Conservation (phyloP, 2,329 filamentous ascomycete genomes). For the Talaromyces marneffei region DNA sequence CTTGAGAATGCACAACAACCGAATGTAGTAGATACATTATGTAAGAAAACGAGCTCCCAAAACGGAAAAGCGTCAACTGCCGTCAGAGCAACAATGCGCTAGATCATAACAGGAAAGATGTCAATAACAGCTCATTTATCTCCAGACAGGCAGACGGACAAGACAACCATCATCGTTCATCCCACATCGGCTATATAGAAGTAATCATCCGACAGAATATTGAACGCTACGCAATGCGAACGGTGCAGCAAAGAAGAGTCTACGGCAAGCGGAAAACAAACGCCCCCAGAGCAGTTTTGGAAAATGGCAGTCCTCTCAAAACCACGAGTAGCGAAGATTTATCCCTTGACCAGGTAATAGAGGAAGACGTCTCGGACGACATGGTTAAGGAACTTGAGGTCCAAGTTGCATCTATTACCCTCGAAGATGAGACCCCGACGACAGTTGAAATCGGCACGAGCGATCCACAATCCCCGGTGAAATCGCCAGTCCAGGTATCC, state of each 20-base stretch:
- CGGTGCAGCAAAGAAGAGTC: constrained; percentile 12
- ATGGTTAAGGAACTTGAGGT: constrained; percentile 17
- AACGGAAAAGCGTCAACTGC: neutral
- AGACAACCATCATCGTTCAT: neutral
- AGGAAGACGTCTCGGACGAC: constrained; percentile 19
- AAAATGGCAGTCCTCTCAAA: constrained; percentile 15
- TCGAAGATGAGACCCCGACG: constrained; percentile 11
- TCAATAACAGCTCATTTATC: constrained; percentile 9
- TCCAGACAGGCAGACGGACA: neutral
- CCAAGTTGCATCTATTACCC: constrained; percentile 25
- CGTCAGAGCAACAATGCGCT: constrained; percentile 3
- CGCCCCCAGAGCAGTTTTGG: constrained; percentile 15
- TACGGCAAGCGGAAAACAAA: constrained; percentile 17
- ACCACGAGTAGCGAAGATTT: neutral
- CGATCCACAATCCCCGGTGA: neutral
- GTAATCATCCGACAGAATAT: neutral
- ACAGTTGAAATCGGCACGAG: neutral
- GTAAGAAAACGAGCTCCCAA: neutral
- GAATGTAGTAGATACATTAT: too few relatives aligned
- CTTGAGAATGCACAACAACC: neutral
- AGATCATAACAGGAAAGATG: constrained; percentile 5
- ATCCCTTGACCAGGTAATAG: neutral
- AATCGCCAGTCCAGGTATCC: neutral
- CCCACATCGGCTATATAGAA: neutral
- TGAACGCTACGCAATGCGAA: neutral